Percentiles rank a stretch among this genome's conserved stretches.
Conservation (phyloP, 2,329 filamentous ascomycete species). For the Ascochyta pisi region DNA sequence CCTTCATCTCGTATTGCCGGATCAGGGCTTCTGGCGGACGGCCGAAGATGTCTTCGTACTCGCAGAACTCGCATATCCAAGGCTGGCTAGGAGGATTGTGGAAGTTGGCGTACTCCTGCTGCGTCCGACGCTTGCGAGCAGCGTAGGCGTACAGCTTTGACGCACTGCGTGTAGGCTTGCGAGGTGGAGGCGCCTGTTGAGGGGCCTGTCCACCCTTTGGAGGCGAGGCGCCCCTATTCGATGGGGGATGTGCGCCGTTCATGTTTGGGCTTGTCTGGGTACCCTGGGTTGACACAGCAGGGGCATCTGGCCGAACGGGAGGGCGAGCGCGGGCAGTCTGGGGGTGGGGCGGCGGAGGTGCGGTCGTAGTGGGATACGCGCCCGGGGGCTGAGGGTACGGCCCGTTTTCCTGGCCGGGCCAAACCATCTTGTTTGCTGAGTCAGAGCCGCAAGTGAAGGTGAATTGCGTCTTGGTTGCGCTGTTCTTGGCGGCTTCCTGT, state of each 20-base stretch:
- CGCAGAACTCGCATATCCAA: constrained; percentile 98
- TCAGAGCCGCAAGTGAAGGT: constrained; percentile 96
- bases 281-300: constrained; percentile 59
- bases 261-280: constrained; percentile 64
- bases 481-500: constrained; percentile 68
- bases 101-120: constrained; percentile 78
- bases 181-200: constrained; percentile 57
- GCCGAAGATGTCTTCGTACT: constrained; percentile 97
- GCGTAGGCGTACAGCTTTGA: constrained; percentile 76
- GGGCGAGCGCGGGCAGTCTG: constrained; percentile 37
- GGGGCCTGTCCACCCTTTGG: constrained; percentile 50
- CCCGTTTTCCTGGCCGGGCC: constrained; percentile 67
- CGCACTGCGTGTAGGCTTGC: constrained; percentile 68
- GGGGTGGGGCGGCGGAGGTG: constrained; percentile 27
- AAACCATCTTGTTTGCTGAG: constrained; percentile 78
- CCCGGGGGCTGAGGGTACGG: constrained; percentile 48
- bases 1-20: constrained; percentile 91
- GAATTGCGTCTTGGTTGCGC: constrained; percentile 83
- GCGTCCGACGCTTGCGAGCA: constrained; percentile 76
- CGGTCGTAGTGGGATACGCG: constrained; percentile 40
- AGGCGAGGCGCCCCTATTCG: constrained; percentile 37
- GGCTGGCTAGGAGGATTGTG: constrained; percentile 81
- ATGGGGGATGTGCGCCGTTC: constrained; percentile 45
- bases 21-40: constrained; percentile 83
- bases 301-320: constrained; percentile 41